These are phyloP conservation scores for Suillus occidentalis DNA, from an alignment of 768 basidiomycete genomes.

Conservation along the genomic window DNA sequence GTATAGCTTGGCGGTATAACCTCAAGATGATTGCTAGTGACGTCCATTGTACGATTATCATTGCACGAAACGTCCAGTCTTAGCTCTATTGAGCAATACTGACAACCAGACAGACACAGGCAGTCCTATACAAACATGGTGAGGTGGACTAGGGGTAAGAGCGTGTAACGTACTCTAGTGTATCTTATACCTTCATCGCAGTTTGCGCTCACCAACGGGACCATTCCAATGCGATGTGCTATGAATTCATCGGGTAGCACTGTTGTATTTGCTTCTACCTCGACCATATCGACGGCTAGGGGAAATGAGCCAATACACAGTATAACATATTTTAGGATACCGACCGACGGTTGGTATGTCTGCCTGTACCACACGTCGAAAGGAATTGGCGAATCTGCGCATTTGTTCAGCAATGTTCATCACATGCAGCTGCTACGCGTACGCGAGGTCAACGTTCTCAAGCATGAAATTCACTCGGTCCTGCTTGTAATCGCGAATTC, in stretches of 20 bases:
- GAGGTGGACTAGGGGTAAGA: background rate
- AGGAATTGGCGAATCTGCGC: conserved; percentile 85
- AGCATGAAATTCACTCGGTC: conserved; percentile 90
- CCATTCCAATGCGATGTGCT: conserved; percentile 92
- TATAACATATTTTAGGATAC: conserved; percentile 13
- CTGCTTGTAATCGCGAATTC: conserved; percentile 81
- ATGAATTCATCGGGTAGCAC: conserved; percentile 98
- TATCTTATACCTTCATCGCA: conserved; percentile 88
- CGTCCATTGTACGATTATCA: conserved; percentile 72
- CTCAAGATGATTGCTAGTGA: conserved; percentile 86
- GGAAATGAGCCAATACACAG: conserved; percentile 8
- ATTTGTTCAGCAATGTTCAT: conserved; percentile 15
- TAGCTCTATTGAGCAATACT: conserved; percentile 84
- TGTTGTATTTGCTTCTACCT: conserved; percentile 86
- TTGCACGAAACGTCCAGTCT: conserved; percentile 73
- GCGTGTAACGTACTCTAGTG: conserved; percentile 53
- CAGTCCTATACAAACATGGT: conserved; percentile 67
- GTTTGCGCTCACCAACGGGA: conserved; percentile 84
- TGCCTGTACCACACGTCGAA: conserved; percentile 93
- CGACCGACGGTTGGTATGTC: conserved; percentile 96
- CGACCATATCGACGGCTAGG: conserved; percentile 94
- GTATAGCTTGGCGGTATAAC: conserved; percentile 43
- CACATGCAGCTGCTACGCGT: conserved; percentile 32
- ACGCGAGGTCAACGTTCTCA: conserved; percentile 96
- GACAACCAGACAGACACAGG: conserved; percentile 80